Base-by-base conservation (phyloP, 306 rosid genomes). In the Quercus bicolor region DNA sequence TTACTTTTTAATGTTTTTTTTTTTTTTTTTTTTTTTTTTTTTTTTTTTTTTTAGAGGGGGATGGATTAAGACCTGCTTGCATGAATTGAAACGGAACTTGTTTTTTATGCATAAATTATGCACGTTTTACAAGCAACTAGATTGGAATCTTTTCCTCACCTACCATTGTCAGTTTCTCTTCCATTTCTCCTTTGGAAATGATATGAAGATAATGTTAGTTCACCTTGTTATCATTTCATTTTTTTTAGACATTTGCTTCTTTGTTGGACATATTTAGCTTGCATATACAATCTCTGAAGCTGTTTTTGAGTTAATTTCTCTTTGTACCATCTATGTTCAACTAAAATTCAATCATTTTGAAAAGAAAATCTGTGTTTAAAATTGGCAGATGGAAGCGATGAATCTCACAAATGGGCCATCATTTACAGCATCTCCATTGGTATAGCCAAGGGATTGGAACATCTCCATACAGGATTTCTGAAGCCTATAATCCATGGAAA, bases 401-500 rank as follows among this genome's bases (percentile, higher is more conserved):
- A 93, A 62, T 79, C 85, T 72, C 89, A 90, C 84, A 89, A 81
- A 78, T 91, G 99, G 99, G 80, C 76, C 21, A 89, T 79, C 73
- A 81, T 96, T 51, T 81, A 77, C 62, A 84, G 61, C 79, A 90
- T 96, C 83, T 88, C 98, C 34, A 5, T 84, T 26, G 93, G 92
- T 6, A 86, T 96, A 78, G 96, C 93, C 37, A 91, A 85, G 78
- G 99, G 98, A 28, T 21, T 96, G 59, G 90, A 93, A 64, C 87
- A 96, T 81, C 97, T 96, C 72, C 99, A 96, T 89, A 84, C 88
- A 59, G 85, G 85, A 78, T 82, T 78, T 0, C 82, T 88, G 40
- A 90, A 87, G 82, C 93, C 96, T 5, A 23, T 93, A 4, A 80
- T 93, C 75, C 99, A 96, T 52, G 97, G 98, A 68, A 96, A 96